Evolutionary conservation across 2,329 filamentous ascomycete genomes (phyloP).

Genomic region (Scedosporium apiospermum): DNA sequence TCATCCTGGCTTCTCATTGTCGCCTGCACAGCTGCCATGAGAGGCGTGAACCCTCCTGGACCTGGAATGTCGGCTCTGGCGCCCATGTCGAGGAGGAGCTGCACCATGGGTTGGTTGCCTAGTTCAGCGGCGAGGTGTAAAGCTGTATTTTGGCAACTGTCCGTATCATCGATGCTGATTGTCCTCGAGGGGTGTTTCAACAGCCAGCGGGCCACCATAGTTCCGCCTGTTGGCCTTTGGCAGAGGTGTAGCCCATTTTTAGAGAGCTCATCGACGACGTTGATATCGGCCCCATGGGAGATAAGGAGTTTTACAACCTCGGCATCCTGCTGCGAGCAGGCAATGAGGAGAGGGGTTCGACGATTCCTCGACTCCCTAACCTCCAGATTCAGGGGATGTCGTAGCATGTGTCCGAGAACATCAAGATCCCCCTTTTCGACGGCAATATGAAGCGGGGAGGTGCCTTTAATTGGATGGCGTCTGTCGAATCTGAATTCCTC

Average conservation of each 20-base stretch:
- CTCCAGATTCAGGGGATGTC: constrained; percentile 13
- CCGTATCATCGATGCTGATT: constrained; percentile 12
- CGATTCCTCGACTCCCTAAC: constrained; percentile 11
- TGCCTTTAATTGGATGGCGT: constrained; percentile 12
- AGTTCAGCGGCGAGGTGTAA: constrained; percentile 19
- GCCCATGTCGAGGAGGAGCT: constrained; percentile 12
- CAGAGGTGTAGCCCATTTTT: constrained; percentile 18
- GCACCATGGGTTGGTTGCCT: constrained; percentile 19
- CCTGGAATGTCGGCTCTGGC: constrained; percentile 17
- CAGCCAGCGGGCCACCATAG: constrained; percentile 16
- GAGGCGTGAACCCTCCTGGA: constrained; percentile 13
- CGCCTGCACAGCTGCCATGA: constrained; percentile 17
- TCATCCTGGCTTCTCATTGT: constrained; percentile 11
- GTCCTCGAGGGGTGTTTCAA: constrained; percentile 10
- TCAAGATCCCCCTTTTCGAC: constrained; percentile 15
- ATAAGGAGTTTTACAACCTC: constrained; percentile 18
- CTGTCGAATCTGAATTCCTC: constrained; percentile 16
- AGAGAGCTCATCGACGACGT: constrained; percentile 15
- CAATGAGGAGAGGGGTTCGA: constrained; percentile 19
- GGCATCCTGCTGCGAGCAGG: constrained; percentile 20
- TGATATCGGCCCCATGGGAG: constrained; percentile 13
- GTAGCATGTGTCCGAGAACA: constrained; percentile 17
- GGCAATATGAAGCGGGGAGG: constrained; percentile 17
- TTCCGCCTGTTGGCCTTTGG: constrained; percentile 14
- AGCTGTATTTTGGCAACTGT: constrained; percentile 18